Conservation (phyloP, 441 rosid genomes). For the Pelargonium cotyledonis region DNA sequence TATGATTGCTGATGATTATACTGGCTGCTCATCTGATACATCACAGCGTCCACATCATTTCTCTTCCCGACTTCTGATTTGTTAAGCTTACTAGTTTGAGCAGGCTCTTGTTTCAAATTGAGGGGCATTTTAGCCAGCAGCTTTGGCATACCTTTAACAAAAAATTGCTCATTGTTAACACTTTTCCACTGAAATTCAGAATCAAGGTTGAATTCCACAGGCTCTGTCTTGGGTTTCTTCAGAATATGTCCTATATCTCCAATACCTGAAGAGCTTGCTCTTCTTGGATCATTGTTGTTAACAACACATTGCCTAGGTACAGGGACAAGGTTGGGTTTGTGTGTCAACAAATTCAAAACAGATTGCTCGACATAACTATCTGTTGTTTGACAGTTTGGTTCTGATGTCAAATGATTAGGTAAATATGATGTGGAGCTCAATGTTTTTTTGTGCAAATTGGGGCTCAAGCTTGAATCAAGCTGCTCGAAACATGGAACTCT, state of each 20-base stretch:
- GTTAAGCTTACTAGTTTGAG: slow-evolving; percentile 9
- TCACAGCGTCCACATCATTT: slow-evolving; percentile 1
- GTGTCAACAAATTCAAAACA: background rate
- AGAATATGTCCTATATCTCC: slow-evolving; percentile 11
- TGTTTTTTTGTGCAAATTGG: slow-evolving; percentile 1
- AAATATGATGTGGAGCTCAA: slow-evolving; percentile 1
- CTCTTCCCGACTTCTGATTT: slow-evolving; percentile 6
- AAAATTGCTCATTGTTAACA: slow-evolving; percentile 10
- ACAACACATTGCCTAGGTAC: background rate
- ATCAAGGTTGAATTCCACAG: slow-evolving; percentile 16
- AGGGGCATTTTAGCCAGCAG: slow-evolving; percentile 13
- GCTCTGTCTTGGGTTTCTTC: slow-evolving; percentile 27
- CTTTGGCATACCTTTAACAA: slow-evolving; percentile 14
- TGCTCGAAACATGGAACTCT: slow-evolving; percentile 17
- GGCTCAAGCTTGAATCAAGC: slow-evolving; percentile 11
- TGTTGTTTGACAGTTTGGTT: slow-evolving; percentile 7
- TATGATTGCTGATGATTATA: slow-evolving; percentile 9
- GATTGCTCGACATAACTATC: slow-evolving; percentile 12
- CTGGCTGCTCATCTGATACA: slow-evolving; percentile 7
- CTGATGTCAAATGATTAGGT: slow-evolving; percentile 11
- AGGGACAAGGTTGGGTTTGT: slow-evolving; percentile 8
- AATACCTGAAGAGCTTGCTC: slow-evolving; percentile 12
- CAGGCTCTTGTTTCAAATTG: slow-evolving; percentile 14
- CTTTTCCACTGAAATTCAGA: slow-evolving; percentile 9
- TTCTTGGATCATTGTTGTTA: slow-evolving; percentile 13